Conservation (phyloP, 495 filamentous ascomycete genomes). For the Aspergillus mulundensis region DNA sequence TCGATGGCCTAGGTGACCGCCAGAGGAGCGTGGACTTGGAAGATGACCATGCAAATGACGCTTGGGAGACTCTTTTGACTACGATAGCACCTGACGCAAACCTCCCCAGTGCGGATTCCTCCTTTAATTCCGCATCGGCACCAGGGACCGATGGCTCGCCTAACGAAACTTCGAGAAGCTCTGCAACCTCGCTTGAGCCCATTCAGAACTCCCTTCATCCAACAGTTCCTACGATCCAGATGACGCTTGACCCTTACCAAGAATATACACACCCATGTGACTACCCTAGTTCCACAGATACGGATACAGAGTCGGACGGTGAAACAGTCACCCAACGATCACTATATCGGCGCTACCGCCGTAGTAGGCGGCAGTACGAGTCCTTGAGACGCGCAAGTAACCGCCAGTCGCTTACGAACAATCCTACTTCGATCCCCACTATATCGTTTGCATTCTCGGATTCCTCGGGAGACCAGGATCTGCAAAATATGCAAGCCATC, state of each 20-base stretch:
- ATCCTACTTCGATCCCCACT: constrained; percentile 36
- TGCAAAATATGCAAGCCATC: constrained; percentile 64
- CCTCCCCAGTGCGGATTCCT: constrained; percentile 73
- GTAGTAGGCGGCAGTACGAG: constrained; percentile 19
- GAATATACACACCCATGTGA: constrained; percentile 43
- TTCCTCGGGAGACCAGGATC: constrained; percentile 34
- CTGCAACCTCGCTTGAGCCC: constrained; percentile 32
- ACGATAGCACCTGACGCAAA: constrained; percentile 78
- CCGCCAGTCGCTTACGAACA: constrained; percentile 35
- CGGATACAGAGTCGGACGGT: constrained; percentile 28
- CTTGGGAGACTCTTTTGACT: constrained; percentile 75
- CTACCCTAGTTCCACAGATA: constrained; percentile 36
- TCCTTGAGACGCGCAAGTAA: constrained; percentile 26
- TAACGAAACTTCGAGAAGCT: constrained; percentile 30
- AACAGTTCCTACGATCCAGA: constrained; percentile 20
- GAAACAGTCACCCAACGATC: constrained; percentile 20
- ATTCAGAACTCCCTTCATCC: constrained; percentile 23
- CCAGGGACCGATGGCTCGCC: constrained; percentile 31
- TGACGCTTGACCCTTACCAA: constrained; percentile 38
- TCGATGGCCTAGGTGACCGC: constrained; percentile 80
- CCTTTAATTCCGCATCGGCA: constrained; percentile 67
- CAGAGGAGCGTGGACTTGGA: constrained; percentile 78
- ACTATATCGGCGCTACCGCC: constrained; percentile 20
- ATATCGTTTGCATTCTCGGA: constrained; percentile 35
- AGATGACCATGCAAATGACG: constrained; percentile 47